Evolutionary conservation across 2,329 filamentous ascomycete genomes (phyloP).

Genomic region (Arthrobotrys sphaeroides): DNA sequence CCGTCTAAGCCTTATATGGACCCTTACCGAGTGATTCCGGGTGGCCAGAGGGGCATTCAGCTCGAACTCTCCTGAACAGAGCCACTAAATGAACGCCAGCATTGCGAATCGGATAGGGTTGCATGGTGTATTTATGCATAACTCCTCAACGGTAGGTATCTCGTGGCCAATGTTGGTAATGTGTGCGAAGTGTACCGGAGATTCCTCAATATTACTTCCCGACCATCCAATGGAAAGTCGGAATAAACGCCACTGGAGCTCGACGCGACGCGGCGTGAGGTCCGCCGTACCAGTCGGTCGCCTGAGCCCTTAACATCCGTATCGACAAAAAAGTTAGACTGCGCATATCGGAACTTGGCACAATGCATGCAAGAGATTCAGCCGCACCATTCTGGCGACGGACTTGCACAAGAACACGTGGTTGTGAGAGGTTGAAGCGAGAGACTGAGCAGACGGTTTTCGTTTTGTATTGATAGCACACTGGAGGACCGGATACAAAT

Average conservation of each 20-base stretch:
- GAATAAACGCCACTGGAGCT: constrained; percentile 6
- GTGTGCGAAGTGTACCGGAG: neutral
- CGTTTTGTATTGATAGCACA: neutral
- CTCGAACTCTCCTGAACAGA: neutral
- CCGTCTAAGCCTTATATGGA: neutral
- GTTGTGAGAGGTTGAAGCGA: neutral
- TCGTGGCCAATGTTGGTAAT: neutral
- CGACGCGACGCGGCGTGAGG: neutral
- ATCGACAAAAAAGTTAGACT: neutral
- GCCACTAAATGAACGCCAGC: neutral
- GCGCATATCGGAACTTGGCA: constrained; percentile 43
- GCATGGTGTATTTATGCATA: neutral
- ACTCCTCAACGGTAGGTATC: neutral
- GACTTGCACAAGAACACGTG: constrained; percentile 10
- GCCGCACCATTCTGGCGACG: neutral
- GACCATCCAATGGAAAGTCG: neutral
- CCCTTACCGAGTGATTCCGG: neutral
- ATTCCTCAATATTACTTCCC: neutral
- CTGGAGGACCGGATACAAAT: neutral
- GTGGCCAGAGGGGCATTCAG: neutral
- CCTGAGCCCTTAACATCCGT: neutral
- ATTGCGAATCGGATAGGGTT: neutral
- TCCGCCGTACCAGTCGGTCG: neutral
- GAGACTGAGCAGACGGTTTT: neutral
- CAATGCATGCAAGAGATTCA: neutral